These are phyloP conservation scores for Aureobasidium sp. DNA, from an alignment of 2,329 filamentous ascomycete species.

Conservation along the genomic window DNA sequence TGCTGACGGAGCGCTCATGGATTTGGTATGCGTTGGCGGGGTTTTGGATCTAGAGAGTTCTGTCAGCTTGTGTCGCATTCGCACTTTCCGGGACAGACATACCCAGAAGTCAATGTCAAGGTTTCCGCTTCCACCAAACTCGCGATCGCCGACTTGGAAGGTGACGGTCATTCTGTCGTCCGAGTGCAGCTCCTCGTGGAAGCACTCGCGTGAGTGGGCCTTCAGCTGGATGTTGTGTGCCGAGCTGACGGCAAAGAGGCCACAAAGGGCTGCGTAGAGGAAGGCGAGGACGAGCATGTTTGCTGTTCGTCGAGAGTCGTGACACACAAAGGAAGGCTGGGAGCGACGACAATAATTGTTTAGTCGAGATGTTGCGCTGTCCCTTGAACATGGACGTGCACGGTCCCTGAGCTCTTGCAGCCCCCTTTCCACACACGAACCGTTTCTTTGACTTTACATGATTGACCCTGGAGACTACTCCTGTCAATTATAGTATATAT, in stretches of 20 bases:
- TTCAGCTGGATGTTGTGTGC: slow-evolving; percentile 96
- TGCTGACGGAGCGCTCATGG: slow-evolving; percentile 72
- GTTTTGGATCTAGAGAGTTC: slow-evolving; percentile 59
- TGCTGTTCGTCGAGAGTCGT: slow-evolving; percentile 9
- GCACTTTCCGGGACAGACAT: slow-evolving; percentile 29
- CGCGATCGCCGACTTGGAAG: slow-evolving; percentile 93
- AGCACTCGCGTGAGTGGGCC: slow-evolving; percentile 92
- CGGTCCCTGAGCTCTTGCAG: slow-evolving; percentile 1
- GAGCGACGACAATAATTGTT: background rate
- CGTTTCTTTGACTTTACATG: background rate
- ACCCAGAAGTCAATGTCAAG: slow-evolving; percentile 98
- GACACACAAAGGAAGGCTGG: background rate
- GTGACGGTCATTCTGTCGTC: slow-evolving; percentile 97
- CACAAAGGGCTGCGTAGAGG: slow-evolving; percentile 39
- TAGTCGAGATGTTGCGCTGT: slow-evolving; percentile 10
- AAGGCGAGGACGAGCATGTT: slow-evolving; percentile 28
- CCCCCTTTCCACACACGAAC: slow-evolving; percentile 1
- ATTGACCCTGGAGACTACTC: background rate
- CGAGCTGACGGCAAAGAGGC: slow-evolving; percentile 54
- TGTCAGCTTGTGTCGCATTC: background rate
- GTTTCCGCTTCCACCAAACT: slow-evolving; percentile 90
- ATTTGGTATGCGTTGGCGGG: slow-evolving; percentile 68
- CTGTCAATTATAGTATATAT: background rate
- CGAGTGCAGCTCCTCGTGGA: slow-evolving; percentile 84
- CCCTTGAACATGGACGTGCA: slow-evolving; percentile 1